Evolutionary conservation across 1,139 yeast species (phyloP), one percentile per base, ranked within the genome.

Genomic region (Petasospora rhodanensis): DNA sequence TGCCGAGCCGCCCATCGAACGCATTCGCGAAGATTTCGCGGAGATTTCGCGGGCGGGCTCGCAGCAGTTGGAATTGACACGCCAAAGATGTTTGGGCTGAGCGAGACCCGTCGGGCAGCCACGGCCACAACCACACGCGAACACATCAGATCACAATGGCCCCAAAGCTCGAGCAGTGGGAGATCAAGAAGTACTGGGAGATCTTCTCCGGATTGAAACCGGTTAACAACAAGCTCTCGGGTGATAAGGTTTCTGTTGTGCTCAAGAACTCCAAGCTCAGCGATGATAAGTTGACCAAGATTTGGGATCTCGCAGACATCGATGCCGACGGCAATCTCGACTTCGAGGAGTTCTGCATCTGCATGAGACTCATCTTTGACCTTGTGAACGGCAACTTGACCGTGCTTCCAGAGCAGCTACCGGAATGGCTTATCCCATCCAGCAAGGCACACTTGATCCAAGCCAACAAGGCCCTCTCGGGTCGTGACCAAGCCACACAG

Each of bases 271-370:
- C 96, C 22, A 81, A 87, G 46, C 72, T 91, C 39, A 73, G 76
- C 34, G 87, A 86, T 40, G 70, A 73, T 22, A 78, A 86, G 52
- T 68, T 93, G 45, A 79, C 85, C 28, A 72, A 76, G 55, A 77
- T 93, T 26, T 91, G 98, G 98, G 86, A 84, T 47, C 62, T 91
- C 28, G 81, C 95, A 12, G 99, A 91, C 57, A 86, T 91, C 35
- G 98, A 91, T 59, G 74, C 75, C 37, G 98, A 91, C 59, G 96
- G 96, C 14, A 69, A 70, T 47, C 70, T 91, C 48, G 99, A 93
- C 58, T 91, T 91, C 57, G 99, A 91, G 59, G 98, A 91, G 62
- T 91, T 91, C 59, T 91, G 97, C 56, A 86, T 91, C 43, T 91
- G 97, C 37, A 93, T 91, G 98, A 71, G 96, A 46, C 70, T 91